Percentiles rank a stretch among this genome's conserved stretches.
phyloP scores from a whole-genome alignment of 371 early-diverging fungal species.

The Rhizomucor pusillus region DNA sequence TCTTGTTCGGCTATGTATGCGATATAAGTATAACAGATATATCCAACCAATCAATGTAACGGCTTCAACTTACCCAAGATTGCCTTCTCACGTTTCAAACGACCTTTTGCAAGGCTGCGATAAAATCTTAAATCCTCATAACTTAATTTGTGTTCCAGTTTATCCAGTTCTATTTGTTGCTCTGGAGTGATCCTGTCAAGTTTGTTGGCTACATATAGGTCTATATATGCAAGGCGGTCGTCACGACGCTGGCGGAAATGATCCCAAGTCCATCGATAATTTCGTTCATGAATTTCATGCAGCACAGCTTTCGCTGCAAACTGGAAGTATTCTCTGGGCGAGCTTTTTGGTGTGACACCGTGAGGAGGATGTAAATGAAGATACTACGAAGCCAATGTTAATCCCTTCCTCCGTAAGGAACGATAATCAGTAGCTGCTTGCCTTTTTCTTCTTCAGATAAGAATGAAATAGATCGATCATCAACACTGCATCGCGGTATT shows the following conservation, averaged over 20 bases:
- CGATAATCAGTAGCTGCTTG: too few relatives aligned
- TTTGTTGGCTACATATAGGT: constrained; percentile 71
- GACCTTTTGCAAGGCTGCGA: constrained; percentile 75
- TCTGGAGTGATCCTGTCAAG: constrained; percentile 53
- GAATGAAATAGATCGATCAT: constrained; percentile 84
- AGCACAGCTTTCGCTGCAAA: constrained; percentile 81
- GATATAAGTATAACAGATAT: background rate
- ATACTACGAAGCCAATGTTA: constrained; percentile 50
- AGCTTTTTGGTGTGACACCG: constrained; percentile 69
- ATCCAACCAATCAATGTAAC: too few relatives aligned
- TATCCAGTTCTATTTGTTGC: constrained; percentile 57
- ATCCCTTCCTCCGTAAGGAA: too few relatives aligned
- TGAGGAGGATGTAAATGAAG: constrained; percentile 80
- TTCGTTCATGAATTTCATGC: constrained; percentile 85
- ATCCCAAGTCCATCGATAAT: constrained; percentile 85
- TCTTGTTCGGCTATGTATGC: constrained; percentile 29
- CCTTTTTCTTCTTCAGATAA: constrained; percentile 53
- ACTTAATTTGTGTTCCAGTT: constrained; percentile 75
- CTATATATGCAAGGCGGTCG: constrained; percentile 78
- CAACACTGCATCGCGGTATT: constrained; percentile 80
- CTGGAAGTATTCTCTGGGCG: constrained; percentile 83
- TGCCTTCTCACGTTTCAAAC: constrained; percentile 74
- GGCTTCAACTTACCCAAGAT: constrained; percentile 46
- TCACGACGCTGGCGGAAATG: constrained; percentile 82
- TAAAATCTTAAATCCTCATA: constrained; percentile 92